Base-by-base conservation (phyloP, 257 asterid genomes). In the Sherardia arvensis region DNA sequence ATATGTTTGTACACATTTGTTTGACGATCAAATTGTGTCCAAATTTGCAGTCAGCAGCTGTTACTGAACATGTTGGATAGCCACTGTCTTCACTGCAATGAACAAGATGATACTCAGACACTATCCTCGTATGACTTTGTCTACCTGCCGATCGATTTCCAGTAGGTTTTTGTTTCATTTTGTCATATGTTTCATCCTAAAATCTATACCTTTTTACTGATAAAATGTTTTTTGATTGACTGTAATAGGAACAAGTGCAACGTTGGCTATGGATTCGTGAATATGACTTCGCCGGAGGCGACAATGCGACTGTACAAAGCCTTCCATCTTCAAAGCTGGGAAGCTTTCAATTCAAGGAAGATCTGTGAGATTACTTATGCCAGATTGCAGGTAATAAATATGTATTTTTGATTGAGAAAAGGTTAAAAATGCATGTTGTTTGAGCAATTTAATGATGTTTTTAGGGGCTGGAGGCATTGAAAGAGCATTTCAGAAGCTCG, bases 211-310 rank as follows among this genome's bases (percentile, higher is more conserved):
- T n/a, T n/a, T n/a, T n/a, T n/a, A n/a, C n/a, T n/a, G n/a, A n/a
- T 23, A 59, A 12, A 5, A 5, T 10, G 11, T 36, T 12, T 43
- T 43, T 15, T 32, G 8, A 22, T 49, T 77, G 85, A 73, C n/a
- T n/a, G n/a, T n/a, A n/a, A n/a, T n/a, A 93, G 83, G 9, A 81
- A 90, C 86, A 93, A 93, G 62, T 93, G 99, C 84, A 93, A 90
- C 61, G 97, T 93, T 71, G 99, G 99, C 64, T 93, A 93, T 55
- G 99, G 99, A 48, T 93, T 93, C 56, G 99, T 93, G 77, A 93
- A 93, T 83, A 90, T 93, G 99, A 93, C 99, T n/a, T 84, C 96
- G 5, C 97, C 99, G 1, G 84, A 90, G 82, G 99, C 99, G 9
- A 82, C 97, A 3, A 67, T 79, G 59, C 82, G 99, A 53, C 92